These are phyloP conservation scores for Scytalidium sp. DNA, from an alignment of 2,329 filamentous ascomycete species.

Conservation along the genomic window DNA sequence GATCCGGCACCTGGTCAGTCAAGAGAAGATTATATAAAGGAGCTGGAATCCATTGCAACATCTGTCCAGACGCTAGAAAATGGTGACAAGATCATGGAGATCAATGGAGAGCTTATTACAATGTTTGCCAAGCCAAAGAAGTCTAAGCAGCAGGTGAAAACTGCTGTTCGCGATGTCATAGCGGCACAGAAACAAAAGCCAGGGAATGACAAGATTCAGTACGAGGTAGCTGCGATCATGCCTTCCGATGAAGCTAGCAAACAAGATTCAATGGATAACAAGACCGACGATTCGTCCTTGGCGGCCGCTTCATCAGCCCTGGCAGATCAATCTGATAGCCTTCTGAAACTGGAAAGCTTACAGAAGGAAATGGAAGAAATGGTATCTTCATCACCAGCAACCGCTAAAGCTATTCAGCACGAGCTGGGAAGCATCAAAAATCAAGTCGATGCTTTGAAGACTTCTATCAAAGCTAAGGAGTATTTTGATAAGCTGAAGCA, in stretches of 20 bases:
- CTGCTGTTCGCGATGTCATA: neutral
- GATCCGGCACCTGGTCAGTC: neutral
- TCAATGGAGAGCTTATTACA: neutral
- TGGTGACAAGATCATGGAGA: neutral
- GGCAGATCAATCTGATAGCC: neutral
- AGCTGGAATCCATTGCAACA: neutral
- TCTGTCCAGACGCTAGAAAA: neutral
- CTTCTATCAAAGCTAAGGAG: neutral
- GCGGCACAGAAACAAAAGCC: neutral
- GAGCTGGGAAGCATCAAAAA: neutral
- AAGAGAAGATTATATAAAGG: neutral
- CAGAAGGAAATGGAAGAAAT: neutral
- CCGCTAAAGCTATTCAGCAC: neutral
- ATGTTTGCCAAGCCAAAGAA: neutral
- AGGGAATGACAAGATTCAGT: neutral
- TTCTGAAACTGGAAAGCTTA: neutral
- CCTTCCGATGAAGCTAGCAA: neutral
- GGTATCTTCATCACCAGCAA: neutral
- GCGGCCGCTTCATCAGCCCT: neutral
- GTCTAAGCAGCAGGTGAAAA: neutral
- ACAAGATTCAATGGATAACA: neutral
- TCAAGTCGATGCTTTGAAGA: neutral
- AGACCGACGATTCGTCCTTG: neutral
- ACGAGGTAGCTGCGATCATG: neutral
- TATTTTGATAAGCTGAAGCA: neutral